Evolutionary conservation across 2,329 filamentous ascomycete genomes (phyloP).

Genomic region (Aspergillus jensenii): DNA sequence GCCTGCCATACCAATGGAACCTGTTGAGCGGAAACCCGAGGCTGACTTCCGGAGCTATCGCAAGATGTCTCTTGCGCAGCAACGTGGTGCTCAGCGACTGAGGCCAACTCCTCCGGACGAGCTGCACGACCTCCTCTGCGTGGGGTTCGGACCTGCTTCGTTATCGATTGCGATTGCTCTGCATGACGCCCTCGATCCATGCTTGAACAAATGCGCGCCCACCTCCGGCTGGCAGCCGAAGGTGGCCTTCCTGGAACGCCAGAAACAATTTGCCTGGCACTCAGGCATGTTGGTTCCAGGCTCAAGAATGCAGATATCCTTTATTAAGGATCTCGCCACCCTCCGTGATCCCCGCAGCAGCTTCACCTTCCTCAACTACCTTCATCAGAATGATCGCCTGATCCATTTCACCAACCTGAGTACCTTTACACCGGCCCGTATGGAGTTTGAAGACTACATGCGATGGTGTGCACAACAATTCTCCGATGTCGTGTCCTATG

Average conservation of each 20-base stretch:
- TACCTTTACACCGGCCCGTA: conserved; percentile 81
- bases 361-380: conserved; percentile 95
- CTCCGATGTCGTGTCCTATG: conserved; percentile 69
- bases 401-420: conserved; percentile 87
- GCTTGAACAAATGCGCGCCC: conserved; percentile 40
- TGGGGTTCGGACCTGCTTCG: conserved; percentile 91
- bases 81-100: conserved; percentile 45
- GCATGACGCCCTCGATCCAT: conserved; percentile 68
- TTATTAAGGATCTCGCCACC: conserved; percentile 92
- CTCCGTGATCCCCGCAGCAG: conserved; percentile 82
- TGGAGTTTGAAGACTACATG: conserved; percentile 95
- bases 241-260: conserved; percentile 85
- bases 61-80: conserved; percentile 24
- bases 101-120: conserved; percentile 59
- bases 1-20: conserved; percentile 19
- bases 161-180: conserved; percentile 86
- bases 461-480: conserved; percentile 87
- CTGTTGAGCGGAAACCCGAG: conserved; percentile 25
- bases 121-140: conserved; percentile 80
- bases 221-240: conserved; percentile 56
- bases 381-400: conserved; percentile 76
- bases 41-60: conserved; percentile 25
- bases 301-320: conserved; percentile 96
- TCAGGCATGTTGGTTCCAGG: conserved; percentile 92
- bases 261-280: conserved; percentile 84